Conservation (phyloP, 352 stramenopile genomes). For the Globisporangium polare region DNA sequence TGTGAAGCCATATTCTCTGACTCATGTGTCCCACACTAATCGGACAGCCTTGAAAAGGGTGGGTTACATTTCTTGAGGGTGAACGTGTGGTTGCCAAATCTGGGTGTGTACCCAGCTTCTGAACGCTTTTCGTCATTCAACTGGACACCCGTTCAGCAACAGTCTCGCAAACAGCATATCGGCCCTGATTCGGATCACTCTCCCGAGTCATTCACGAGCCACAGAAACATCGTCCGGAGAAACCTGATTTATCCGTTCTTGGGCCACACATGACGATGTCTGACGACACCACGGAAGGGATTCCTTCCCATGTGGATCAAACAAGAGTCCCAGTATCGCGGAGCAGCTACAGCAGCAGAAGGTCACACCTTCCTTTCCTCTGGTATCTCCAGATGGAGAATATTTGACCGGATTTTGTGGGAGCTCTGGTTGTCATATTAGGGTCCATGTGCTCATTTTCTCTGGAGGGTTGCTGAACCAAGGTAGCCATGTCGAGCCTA, state of each 20-base stretch:
- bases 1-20: too few relatives aligned
- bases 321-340: too few relatives aligned
- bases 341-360: neutral
- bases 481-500: neutral
- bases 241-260: neutral
- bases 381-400: neutral
- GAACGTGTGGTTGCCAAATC: too few relatives aligned
- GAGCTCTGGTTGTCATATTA: neutral
- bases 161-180: neutral
- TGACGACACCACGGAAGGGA: neutral
- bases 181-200: neutral
- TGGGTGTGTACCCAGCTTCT: neutral
- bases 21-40: too few relatives aligned
- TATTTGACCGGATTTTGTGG: constrained; percentile 7
- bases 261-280: neutral
- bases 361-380: neutral
- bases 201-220: neutral
- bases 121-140: neutral
- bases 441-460: neutral
- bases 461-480: neutral
- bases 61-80: neutral
- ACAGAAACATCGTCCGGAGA: neutral
- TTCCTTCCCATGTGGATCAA: neutral
- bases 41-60: neutral
- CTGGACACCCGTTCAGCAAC: neutral